Percentiles rank a stretch among this genome's conserved stretches.
Conservation (phyloP, 2,329 filamentous ascomycete species). For the Apiospora marii region DNA sequence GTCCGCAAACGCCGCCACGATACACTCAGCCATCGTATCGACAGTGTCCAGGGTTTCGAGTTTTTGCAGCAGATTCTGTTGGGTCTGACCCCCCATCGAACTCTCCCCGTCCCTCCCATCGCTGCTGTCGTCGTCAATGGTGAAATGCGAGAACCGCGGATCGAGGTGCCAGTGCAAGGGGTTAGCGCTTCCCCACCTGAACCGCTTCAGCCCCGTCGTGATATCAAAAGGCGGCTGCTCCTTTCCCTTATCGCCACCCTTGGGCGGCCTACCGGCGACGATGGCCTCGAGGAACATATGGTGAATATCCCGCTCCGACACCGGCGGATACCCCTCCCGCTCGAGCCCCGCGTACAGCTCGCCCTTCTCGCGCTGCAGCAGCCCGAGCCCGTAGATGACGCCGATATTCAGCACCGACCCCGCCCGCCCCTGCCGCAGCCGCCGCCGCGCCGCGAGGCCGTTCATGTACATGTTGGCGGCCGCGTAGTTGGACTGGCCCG, state of each 20-base stretch:
- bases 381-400: slow-evolving; percentile 54
- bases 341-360: slow-evolving; percentile 50
- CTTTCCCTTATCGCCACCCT: background rate
- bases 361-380: slow-evolving; percentile 50
- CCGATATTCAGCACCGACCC: slow-evolving; percentile 54
- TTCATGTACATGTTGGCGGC: slow-evolving; percentile 59
- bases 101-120: slow-evolving; percentile 25
- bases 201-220: slow-evolving; percentile 51
- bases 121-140: slow-evolving; percentile 30
- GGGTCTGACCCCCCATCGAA: slow-evolving; percentile 9
- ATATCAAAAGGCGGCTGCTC: slow-evolving; percentile 42
- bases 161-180: slow-evolving; percentile 53
- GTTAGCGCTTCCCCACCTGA: slow-evolving; percentile 38
- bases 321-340: slow-evolving; percentile 53
- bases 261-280: slow-evolving; percentile 46
- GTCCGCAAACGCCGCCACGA: slow-evolving; percentile 39
- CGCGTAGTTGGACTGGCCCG: slow-evolving; percentile 54
- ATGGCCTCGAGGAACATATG: slow-evolving; percentile 61
- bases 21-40: slow-evolving; percentile 36
- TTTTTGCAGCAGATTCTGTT: slow-evolving; percentile 39
- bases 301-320: slow-evolving; percentile 60
- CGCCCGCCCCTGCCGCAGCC: slow-evolving; percentile 41
- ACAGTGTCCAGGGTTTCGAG: slow-evolving; percentile 35
- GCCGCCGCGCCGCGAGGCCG: slow-evolving; percentile 48
- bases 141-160: slow-evolving; percentile 52